Evolutionary conservation across 176 grass and related monocot species (phyloP).

Genomic region (Phoenix roebelenii): DNA sequence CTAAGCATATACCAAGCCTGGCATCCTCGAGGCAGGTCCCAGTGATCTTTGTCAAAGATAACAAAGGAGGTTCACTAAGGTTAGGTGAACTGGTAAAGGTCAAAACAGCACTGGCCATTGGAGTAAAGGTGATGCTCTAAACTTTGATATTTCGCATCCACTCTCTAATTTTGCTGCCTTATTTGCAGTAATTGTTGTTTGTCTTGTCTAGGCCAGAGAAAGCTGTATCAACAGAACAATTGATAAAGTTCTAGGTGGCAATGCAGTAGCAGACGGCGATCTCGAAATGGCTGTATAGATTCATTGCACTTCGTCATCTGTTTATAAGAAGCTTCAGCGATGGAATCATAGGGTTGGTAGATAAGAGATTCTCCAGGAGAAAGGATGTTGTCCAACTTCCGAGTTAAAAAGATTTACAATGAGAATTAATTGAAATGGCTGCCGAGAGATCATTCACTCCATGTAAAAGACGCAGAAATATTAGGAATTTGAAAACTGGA

Average conservation of each 20-base stretch:
- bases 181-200: background rate
- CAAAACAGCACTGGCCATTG: constrained; percentile 69
- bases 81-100: constrained; percentile 68
- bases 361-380: too few species aligned
- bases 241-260: constrained; percentile 11
- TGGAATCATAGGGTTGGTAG: too few species aligned
- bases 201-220: constrained; percentile 5
- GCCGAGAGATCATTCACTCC: too few species aligned
- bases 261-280: too few species aligned
- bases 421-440: too few species aligned
- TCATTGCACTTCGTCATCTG: too few species aligned
- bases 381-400: too few species aligned
- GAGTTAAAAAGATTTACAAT: too few species aligned
- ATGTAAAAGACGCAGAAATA: too few species aligned
- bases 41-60: constrained; percentile 67
- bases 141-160: background rate
- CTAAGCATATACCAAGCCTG: constrained; percentile 65
- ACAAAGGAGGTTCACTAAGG: constrained; percentile 69
- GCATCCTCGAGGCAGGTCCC: constrained; percentile 67
- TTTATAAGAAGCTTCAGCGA: too few species aligned
- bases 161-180: background rate
- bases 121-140: constrained; percentile 46
- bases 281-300: too few species aligned
- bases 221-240: constrained; percentile 21
- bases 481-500: too few species aligned